These are phyloP conservation scores for Pisolithus orientalis DNA, from an alignment of 768 basidiomycete species.

Conservation along the genomic window DNA sequence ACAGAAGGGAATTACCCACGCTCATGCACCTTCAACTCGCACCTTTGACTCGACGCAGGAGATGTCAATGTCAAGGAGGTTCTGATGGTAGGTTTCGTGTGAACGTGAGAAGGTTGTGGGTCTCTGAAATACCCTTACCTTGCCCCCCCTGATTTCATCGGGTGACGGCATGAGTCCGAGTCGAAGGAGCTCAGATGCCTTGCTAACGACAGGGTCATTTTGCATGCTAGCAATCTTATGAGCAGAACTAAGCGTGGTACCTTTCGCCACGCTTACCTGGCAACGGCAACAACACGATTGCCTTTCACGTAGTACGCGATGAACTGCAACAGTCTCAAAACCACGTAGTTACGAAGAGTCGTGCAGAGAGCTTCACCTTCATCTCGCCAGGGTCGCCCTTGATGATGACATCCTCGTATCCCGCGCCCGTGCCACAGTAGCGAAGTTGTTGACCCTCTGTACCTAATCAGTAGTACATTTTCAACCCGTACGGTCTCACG, in stretches of 20 bases:
- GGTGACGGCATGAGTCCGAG: slow-evolving; percentile 76
- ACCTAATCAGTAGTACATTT: not conserved
- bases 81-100: slow-evolving; percentile 10
- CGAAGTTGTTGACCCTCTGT: slow-evolving; percentile 81
- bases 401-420: slow-evolving; percentile 73
- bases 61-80: slow-evolving; percentile 27
- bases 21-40: not conserved
- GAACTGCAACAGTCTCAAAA: slow-evolving; percentile 40
- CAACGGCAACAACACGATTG: slow-evolving; percentile 60
- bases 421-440: slow-evolving; percentile 70
- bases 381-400: slow-evolving; percentile 68
- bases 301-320: slow-evolving; percentile 72
- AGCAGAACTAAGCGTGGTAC: not conserved
- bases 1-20: too few species aligned
- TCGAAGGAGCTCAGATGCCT: slow-evolving; percentile 72
- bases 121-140: slow-evolving; percentile 36
- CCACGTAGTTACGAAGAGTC: not conserved
- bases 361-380: slow-evolving; percentile 46
- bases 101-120: not conserved
- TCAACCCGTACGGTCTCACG: slow-evolving; percentile 23
- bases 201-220: slow-evolving; percentile 73
- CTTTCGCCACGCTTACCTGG: slow-evolving; percentile 36
- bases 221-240: slow-evolving; percentile 50
- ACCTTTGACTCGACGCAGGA: slow-evolving; percentile 3
- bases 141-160: slow-evolving; percentile 66